Evolutionary conservation across 768 basidiomycete genomes (phyloP), one percentile per base, ranked within the genome.

Genomic region (Mycena galericulata): DNA sequence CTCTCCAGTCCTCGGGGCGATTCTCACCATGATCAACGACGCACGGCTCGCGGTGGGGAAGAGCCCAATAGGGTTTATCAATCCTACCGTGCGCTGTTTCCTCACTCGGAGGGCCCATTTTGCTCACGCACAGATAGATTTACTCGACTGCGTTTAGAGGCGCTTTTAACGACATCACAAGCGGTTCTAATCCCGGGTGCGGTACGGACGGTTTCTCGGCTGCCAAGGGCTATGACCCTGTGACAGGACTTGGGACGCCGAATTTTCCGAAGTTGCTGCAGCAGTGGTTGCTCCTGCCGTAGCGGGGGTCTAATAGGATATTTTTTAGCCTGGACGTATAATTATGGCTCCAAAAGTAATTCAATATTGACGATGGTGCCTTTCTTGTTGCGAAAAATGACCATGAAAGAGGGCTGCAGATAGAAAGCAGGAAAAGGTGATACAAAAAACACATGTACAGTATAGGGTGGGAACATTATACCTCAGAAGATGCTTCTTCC

Each of bases 161-260:
- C 17, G 82, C 81, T 20, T 85, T 87, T 71, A 78, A 86, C 57
- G 87, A 88, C 60, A 85, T 88, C 56, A 83, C 79, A 1, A 71
- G 73, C 6, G 87, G 87, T 1, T 73, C 73, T 6, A 86, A 86
- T 62, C 79, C 76, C 11, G 84, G 85, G 1, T 86, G 85, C 34
- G 63, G 63, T 7, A 81, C 81, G 12, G 11, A 56, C 3, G 84
- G 83, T 0, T 85, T 76, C 72, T 77, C 76, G 9, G 73, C 78
- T 10, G 71, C 75, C 18, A 56, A 71, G 24, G 80, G 81, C 11
- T 82, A 78, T 78, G 81, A 82, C 72, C 83, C 83, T 27, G 83
- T 84, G 20, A 87, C 86, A 18, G 87, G 87, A 11, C 73, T 86
- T 1, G 87, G 87, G 12, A 87, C 85, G 4, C 86, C 83, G 0